Evolutionary conservation across 139 green algal species (phyloP).

Genomic region (Coccomyxa sp.): DNA sequence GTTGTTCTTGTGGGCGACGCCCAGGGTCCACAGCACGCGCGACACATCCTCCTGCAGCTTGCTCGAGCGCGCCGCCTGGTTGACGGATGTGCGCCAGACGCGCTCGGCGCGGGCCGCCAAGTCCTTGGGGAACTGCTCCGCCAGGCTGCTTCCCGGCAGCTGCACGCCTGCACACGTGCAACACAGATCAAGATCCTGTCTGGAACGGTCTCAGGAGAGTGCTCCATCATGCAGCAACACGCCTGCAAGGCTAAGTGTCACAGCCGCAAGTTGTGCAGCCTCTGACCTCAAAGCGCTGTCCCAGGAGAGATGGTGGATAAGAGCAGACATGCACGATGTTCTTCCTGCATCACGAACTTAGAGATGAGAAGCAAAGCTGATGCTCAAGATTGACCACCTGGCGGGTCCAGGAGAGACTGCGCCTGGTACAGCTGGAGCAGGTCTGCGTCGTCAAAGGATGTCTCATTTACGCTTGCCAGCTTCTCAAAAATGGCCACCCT

Average conservation of each 20-base stretch:
- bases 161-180: neutral
- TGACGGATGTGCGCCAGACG: neutral
- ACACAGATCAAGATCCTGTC: neutral
- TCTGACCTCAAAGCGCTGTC: no score
- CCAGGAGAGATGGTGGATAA: no score
- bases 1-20: constrained; percentile 17
- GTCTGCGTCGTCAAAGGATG: constrained; percentile 28
- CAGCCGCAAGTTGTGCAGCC: no score
- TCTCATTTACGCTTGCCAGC: constrained; percentile 4
- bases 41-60: constrained; percentile 23
- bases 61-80: constrained; percentile 3
- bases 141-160: neutral
- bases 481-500: constrained; percentile 17
- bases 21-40: constrained; percentile 18
- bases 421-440: constrained; percentile 37
- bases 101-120: neutral
- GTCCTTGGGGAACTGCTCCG: neutral
- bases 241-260: neutral
- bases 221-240: neutral
- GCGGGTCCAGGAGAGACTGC: constrained; percentile 24
- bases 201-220: no score
- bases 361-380: no score
- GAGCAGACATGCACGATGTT: no score
- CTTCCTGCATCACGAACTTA: no score
- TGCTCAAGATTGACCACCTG: neutral